These are phyloP conservation scores for Lojkania enalia DNA, from an alignment of 2,329 filamentous ascomycete genomes.

Conservation along the genomic window DNA sequence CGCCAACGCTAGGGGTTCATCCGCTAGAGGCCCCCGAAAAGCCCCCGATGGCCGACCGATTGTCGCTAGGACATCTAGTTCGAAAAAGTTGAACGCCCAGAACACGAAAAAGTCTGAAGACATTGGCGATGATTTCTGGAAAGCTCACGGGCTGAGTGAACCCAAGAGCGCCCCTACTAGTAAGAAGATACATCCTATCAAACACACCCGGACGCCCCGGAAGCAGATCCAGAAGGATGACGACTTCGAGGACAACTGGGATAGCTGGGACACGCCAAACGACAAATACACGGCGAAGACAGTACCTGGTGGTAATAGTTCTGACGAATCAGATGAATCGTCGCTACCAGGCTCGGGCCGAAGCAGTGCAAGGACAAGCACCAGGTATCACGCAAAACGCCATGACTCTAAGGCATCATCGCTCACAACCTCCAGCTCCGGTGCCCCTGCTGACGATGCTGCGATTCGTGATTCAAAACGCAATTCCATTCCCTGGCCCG, in stretches of 20 bases:
- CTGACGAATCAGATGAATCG: conserved; percentile 55
- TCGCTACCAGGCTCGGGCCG: conserved; percentile 45
- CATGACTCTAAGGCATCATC: conserved; percentile 45
- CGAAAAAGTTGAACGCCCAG: conserved; percentile 30
- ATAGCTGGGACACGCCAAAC: conserved; percentile 58
- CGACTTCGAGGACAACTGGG: conserved; percentile 57
- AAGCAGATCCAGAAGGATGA: conserved; percentile 46
- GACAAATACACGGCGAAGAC: conserved; percentile 37
- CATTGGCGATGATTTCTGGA: conserved; percentile 49
- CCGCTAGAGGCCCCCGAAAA: conserved; percentile 33
- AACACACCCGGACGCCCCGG: conserved; percentile 40
- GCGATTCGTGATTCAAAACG: conserved; percentile 34
- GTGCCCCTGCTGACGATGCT: conserved; percentile 26
- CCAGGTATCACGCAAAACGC: conserved; percentile 51
- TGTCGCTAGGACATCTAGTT: conserved; percentile 37
- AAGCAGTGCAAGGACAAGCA: conserved; percentile 58
- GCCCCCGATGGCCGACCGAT: conserved; percentile 33
- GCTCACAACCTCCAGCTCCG: conserved; percentile 37
- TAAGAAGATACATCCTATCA: conserved; percentile 46
- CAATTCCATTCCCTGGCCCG: conserved; percentile 63
- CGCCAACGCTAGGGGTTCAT: conserved; percentile 26
- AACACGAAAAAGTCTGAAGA: conserved; percentile 40
- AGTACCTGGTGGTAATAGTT: conserved; percentile 49
- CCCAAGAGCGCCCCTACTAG: conserved; percentile 38
- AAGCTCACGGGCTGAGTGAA: conserved; percentile 47